Evolutionary conservation across 1,284 basidiomycete species (phyloP).

Genomic region (Exsudoporus floridanus): DNA sequence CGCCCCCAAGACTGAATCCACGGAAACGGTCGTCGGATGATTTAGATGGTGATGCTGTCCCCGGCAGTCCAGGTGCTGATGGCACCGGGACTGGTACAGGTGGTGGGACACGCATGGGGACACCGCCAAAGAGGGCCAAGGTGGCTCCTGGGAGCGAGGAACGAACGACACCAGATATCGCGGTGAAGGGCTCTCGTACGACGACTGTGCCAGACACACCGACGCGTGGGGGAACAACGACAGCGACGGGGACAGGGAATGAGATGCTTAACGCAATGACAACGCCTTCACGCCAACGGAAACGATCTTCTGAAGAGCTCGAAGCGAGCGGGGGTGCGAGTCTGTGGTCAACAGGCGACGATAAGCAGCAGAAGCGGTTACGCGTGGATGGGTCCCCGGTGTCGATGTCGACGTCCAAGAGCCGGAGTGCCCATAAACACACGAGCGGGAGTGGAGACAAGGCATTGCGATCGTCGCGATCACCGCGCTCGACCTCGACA

Average conservation of each 20-base stretch:
- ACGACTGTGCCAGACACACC: conserved; percentile 1
- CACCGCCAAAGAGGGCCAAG: conserved; percentile 34
- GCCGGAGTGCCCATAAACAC: neutral
- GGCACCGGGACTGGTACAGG: neutral
- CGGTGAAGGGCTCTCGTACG: neutral
- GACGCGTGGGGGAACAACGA: neutral
- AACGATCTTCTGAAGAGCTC: conserved; percentile 35
- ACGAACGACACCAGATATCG: neutral
- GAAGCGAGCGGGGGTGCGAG: conserved; percentile 15
- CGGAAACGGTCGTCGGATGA: conserved; percentile 36
- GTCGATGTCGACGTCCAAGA: conserved; percentile 9
- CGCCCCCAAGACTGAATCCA: conserved; percentile 28
- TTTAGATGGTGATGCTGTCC: conserved; percentile 22
- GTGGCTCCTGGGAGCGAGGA: conserved; percentile 13
- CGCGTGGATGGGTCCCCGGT: conserved; percentile 25
- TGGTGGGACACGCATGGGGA: conserved; percentile 17
- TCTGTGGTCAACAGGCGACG: conserved; percentile 12
- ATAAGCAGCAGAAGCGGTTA: conserved; percentile 32
- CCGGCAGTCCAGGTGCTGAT: neutral
- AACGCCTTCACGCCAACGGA: conserved; percentile 29
- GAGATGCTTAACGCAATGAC: neutral
- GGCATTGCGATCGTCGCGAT: conserved; percentile 6
- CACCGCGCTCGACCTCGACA: conserved; percentile 6
- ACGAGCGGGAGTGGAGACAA: neutral
- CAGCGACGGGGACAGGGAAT: neutral